Base-by-base conservation (phyloP, 164 flowering plant genomes). In the Umbilicus rupestris region DNA sequence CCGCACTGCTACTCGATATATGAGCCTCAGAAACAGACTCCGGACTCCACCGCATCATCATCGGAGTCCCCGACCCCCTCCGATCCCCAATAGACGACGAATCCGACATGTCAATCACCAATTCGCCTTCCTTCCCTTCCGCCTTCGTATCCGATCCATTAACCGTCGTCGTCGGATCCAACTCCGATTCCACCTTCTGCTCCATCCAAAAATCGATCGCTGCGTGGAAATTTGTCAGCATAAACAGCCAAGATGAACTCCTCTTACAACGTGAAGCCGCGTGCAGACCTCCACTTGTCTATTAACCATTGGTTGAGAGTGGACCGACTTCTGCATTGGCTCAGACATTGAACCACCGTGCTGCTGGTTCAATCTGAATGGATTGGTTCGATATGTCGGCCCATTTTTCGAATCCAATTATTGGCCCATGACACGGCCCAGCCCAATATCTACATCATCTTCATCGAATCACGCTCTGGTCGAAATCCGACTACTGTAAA, bases 41-140 rank as follows among this genome's bases (percentile, higher is more conserved):
- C 64, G 87, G 71, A 70, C 88, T 86, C 91, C 91, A 86, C 46
- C 73, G 73, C 65, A 86, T 88, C 69, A 88, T 76, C 68, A 84
- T 86, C 75, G 41, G 78, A 62, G 80, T 28, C 39, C 33, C 60
- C 29, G 60, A 55, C 3, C 33, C 60, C 33, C 19, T 55, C 60
- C 60, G 60, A 10, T 55, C 60, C 33, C 60, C 60, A 10, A 15
- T 55, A 7, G 60, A 29, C 19, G 60, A 28, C 16, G 60, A 22
- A 26, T 55, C 60, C 33, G 60, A 55, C 29, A 55, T 5, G 19
- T 55, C 60, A 8, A 55, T 55, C 31, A 55, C 60, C 31, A 33
- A 55, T 9, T 55, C 33, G 15, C 44, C 44, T 9, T 12, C 44
- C 44, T 41, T 9, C 5, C 7, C 60, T 11, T 19, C 60, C 12